Evolutionary conservation across 345 rosid genomes (phyloP), one percentile per base, ranked within the genome.

Genomic region (Trapa bicornis): DNA sequence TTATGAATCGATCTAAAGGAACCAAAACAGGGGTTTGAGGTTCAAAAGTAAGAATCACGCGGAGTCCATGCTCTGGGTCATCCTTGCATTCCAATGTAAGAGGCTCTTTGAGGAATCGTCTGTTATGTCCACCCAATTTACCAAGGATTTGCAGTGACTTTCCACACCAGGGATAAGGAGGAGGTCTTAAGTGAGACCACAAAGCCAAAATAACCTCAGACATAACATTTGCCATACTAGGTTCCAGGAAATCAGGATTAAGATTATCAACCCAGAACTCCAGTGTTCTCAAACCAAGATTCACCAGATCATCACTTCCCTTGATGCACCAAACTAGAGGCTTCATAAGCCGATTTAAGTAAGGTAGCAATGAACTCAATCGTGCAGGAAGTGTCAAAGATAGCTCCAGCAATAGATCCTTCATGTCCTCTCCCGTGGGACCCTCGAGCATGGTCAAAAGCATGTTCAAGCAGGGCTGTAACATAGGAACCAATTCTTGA

Each of bases 251-350:
- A 75, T 91, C 99, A 61, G 99, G 99, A 85, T 94, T 94, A 69
- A 94, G 82, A 77, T 96, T 94, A 74, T 91, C 99, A n/a, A 94
- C 96, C 99, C 99, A 94, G 78, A 94, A 94, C 77, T 94, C 99
- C 54, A 94, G 91, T 58, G 97, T 94, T 74, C 96, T 89, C 78
- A 94, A 80, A 58, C 97, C 93, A 70, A 91, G 75, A 74, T 87
- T 82, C 73, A 94, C 92, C 71, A 94, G 87, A 39, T 89, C 99
- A 87, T 89, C 89, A 72, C 82, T 83, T 77, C 99, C 96, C 68
- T 81, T 83, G 68, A 91, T 86, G 80, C 96, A 87, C 73, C 85
- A 67, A 50, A 94, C 93, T 78, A 94, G 96, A 86, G 99, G 96
- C 81, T 80, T 86, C 97, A 89, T 91, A 37, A 94, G 86, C 73